Percentiles rank a stretch among this genome's conserved stretches.
phyloP scores from a whole-genome alignment of 495 filamentous ascomycete species.

The Aspergillus leporis region DNA sequence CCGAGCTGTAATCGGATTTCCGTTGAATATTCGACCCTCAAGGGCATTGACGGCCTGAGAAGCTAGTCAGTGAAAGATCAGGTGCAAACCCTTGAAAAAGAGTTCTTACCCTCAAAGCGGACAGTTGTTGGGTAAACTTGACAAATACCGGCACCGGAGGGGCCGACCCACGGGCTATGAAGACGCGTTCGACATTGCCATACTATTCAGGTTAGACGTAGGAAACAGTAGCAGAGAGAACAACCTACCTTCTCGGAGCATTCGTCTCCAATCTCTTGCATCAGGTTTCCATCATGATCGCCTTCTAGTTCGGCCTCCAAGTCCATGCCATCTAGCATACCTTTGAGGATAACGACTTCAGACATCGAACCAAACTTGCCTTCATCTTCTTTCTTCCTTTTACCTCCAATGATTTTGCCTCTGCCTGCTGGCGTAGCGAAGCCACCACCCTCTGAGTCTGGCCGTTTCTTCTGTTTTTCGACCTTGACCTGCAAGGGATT shows the following conservation, averaged over 20 bases:
- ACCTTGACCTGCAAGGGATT: constrained; percentile 79
- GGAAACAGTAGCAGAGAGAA: neutral
- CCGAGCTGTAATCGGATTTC: constrained; percentile 72
- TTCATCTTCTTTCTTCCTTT: constrained; percentile 47
- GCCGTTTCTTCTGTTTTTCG: constrained; percentile 76
- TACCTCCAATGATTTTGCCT: constrained; percentile 78
- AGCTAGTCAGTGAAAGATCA: constrained; percentile 9
- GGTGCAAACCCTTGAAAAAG: neutral
- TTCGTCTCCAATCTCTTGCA: constrained; percentile 93
- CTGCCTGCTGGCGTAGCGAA: constrained; percentile 67
- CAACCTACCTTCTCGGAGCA: constrained; percentile 71
- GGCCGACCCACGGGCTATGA: constrained; percentile 59
- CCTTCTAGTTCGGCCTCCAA: constrained; percentile 63
- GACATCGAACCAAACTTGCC: constrained; percentile 74
- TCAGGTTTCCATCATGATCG: constrained; percentile 57
- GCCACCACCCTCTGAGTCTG: constrained; percentile 78
- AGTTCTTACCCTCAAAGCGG: constrained; percentile 71
- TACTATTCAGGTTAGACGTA: constrained; percentile 52
- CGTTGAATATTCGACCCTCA: constrained; percentile 81
- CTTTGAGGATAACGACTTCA: constrained; percentile 72
- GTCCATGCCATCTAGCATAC: constrained; percentile 83
- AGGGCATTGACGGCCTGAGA: constrained; percentile 81
- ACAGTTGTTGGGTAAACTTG: constrained; percentile 79
- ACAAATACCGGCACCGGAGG: constrained; percentile 75
- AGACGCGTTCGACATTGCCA: constrained; percentile 81